Conservation (phyloP, 2,329 filamentous ascomycete species). For the Coleophoma crateriformis region DNA sequence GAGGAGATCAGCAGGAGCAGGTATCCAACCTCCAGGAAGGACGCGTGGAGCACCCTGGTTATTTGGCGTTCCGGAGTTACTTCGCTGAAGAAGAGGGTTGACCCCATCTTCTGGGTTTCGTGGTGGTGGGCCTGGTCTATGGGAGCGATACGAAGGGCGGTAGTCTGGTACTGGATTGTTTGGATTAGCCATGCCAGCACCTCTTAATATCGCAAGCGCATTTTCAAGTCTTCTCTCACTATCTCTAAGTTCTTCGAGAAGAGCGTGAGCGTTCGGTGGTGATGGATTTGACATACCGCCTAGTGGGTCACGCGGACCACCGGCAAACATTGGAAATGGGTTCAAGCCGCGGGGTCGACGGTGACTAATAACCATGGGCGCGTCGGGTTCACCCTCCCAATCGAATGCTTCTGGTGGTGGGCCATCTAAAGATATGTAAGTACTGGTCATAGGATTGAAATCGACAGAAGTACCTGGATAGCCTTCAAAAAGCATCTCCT, state of each 20-base stretch:
- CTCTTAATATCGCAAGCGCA: neutral
- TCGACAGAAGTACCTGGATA: conserved; percentile 44
- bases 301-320: conserved; percentile 46
- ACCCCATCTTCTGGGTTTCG: conserved; percentile 69
- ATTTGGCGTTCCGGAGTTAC: conserved; percentile 28
- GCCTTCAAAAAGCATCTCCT: conserved; percentile 58
- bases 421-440: conserved; percentile 14
- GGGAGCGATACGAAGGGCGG: conserved; percentile 40
- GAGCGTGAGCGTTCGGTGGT: neutral
- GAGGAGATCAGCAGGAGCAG: conserved; percentile 25
- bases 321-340: conserved; percentile 59
- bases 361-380: conserved; percentile 34
- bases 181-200: conserved; percentile 19
- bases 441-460: neutral
- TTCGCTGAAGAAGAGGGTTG: conserved; percentile 78
- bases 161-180: conserved; percentile 25
- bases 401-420: conserved; percentile 39
- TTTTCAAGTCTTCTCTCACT: neutral
- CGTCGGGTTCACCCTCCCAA: conserved; percentile 52
- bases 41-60: conserved; percentile 43
- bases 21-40: conserved; percentile 43
- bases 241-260: neutral
- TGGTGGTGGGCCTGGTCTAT: conserved; percentile 42
- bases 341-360: conserved; percentile 52
- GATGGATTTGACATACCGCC: conserved; percentile 36